Conservation (phyloP, 805 yeast genomes). For the Wickerhamiella occidentalis region DNA sequence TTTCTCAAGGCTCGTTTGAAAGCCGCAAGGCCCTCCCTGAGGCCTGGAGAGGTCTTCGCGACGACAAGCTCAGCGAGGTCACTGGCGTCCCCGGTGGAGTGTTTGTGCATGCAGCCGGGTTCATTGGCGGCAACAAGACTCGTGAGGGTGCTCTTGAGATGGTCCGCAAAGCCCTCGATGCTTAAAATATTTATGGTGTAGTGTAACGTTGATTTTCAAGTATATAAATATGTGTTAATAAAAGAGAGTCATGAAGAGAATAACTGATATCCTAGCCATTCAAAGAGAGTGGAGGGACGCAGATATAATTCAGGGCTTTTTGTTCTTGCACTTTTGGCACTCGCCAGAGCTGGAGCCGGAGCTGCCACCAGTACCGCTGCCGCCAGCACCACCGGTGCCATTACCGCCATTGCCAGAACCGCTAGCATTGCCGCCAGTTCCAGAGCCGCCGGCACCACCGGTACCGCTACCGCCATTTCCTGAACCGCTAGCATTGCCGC, state of each 20-base stretch:
- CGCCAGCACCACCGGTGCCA: no score
- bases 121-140: constrained; percentile 87
- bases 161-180: constrained; percentile 39
- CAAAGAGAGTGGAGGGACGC: neutral
- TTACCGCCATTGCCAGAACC: no score
- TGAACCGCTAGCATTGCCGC: no score
- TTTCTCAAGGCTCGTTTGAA: constrained; percentile 62
- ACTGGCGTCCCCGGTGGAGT: constrained; percentile 81
- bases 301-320: neutral
- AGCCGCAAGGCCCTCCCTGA: constrained; percentile 83
- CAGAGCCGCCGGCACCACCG: no score
- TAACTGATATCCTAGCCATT: neutral
- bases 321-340: neutral
- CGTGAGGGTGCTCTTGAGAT: constrained; percentile 64
- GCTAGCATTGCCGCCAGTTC: no score
- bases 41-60: constrained; percentile 91
- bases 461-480: no score
- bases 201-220: no score
- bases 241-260: no score
- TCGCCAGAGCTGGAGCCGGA: no score
- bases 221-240: no score
- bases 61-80: constrained; percentile 57
- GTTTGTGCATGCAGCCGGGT: constrained; percentile 89
- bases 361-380: no score
- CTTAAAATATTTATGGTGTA: neutral